These are phyloP conservation scores for Asclepias syriaca DNA, from an alignment of 257 asterid genomes.

Conservation along the genomic window DNA sequence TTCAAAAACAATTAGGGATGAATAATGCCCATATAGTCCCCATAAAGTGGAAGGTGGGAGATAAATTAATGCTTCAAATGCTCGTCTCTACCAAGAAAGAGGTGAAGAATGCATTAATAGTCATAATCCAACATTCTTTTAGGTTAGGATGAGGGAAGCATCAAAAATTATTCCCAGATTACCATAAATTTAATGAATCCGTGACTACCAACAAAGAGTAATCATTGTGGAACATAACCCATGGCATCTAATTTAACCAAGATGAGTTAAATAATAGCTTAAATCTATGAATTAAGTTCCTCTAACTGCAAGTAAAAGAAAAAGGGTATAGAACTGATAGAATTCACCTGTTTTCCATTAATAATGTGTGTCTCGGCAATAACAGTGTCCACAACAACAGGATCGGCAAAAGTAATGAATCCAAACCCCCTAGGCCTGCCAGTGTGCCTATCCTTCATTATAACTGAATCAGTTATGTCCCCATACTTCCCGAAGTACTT, in stretches of 20 bases:
- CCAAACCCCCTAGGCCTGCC: constrained; percentile 97
- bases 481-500: constrained; percentile 96
- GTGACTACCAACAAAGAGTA: background rate
- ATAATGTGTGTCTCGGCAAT: constrained; percentile 81
- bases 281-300: background rate
- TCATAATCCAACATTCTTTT: background rate
- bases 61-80: background rate
- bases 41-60: background rate
- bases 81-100: background rate
- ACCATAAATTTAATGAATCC: background rate
- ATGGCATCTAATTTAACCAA: background rate
- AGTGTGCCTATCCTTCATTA: constrained; percentile 86
- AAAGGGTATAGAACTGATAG: too few species aligned
- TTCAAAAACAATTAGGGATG: too few species aligned
- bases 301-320: background rate
- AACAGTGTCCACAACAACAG: constrained; percentile 77
- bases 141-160: background rate
- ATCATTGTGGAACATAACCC: background rate
- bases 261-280: too few species aligned
- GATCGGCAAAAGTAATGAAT: constrained; percentile 81
- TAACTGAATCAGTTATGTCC: constrained; percentile 91
- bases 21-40: too few species aligned
- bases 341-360: constrained; percentile 81
- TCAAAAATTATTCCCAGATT: background rate
- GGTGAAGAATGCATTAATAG: background rate